These are phyloP conservation scores for Coemansia guatemalensis DNA, from an alignment of 192 early-diverging fungal species.

Conservation along the genomic window DNA sequence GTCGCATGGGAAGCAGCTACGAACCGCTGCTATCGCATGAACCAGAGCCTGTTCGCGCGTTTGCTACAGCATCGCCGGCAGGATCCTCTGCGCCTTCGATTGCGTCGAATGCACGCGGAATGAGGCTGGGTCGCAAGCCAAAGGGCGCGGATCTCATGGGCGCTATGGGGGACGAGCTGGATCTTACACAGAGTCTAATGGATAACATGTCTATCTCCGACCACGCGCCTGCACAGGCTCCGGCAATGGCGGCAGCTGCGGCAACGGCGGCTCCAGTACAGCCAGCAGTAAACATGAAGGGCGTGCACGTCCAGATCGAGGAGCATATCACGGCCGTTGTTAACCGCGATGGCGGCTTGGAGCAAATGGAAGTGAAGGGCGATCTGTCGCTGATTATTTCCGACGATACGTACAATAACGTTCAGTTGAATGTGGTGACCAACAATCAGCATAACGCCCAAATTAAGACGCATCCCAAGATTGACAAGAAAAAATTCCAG, in stretches of 20 bases:
- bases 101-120: conserved; percentile 70
- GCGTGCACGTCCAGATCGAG: conserved; percentile 83
- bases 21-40: conserved; percentile 44
- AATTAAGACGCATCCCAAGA: conserved; percentile 97
- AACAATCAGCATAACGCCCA: conserved; percentile 69
- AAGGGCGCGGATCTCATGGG: conserved; percentile 78
- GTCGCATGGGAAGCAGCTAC: conserved; percentile 51
- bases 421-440: conserved; percentile 65
- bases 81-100: conserved; percentile 18
- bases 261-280: conserved; percentile 9
- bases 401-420: conserved; percentile 60
- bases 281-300: conserved; percentile 57
- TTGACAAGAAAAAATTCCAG: conserved; percentile 88
- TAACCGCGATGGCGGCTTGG: conserved; percentile 88
- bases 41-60: conserved; percentile 39
- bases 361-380: conserved; percentile 94
- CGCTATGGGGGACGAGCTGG: conserved; percentile 82
- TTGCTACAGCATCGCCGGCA: conserved; percentile 24
- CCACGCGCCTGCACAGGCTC: background rate
- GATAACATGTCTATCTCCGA: conserved; percentile 27
- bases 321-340: conserved; percentile 84
- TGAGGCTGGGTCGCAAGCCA: conserved; percentile 92
- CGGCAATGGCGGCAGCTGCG: conserved; percentile 5
- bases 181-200: conserved; percentile 54
- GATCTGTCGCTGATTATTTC: conserved; percentile 78